A percentile compares a stretch with the other conserved stretches of the same genome.
phyloP scores from a whole-genome alignment of 352 stramenopile genomes.

The Phytophthora cactorum region DNA sequence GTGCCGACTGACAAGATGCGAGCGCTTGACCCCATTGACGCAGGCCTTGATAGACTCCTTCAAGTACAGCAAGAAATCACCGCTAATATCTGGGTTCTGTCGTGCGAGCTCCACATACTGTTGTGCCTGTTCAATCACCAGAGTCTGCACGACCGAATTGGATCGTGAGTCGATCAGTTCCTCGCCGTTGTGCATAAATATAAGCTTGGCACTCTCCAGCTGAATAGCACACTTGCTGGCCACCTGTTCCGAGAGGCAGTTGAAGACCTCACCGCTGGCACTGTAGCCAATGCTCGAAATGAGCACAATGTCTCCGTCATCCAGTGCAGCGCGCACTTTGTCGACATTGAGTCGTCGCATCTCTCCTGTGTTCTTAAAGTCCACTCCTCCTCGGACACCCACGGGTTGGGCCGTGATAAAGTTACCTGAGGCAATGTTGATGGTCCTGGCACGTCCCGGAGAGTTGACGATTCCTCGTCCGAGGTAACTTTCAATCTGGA shows the following conservation, averaged over 20 bases:
- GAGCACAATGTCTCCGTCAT: conserved; percentile 96
- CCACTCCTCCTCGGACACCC: conserved; percentile 85
- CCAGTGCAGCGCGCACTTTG: conserved; percentile 92
- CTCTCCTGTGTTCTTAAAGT: conserved; percentile 93
- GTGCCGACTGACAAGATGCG: conserved; percentile 87
- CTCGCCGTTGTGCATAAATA: conserved; percentile 91
- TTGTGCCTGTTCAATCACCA: conserved; percentile 84
- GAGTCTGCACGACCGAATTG: conserved; percentile 78
- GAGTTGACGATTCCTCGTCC: conserved; percentile 88
- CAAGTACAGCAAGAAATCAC: conserved; percentile 84
- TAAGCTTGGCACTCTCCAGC: conserved; percentile 86
- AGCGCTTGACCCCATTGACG: conserved; percentile 84
- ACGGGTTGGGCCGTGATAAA: conserved; percentile 95
- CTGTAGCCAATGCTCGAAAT: conserved; percentile 97
- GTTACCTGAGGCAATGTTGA: conserved; percentile 97
- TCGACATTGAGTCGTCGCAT: conserved; percentile 93
- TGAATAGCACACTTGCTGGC: conserved; percentile 89
- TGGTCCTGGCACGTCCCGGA: conserved; percentile 62
- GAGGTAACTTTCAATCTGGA: conserved; percentile 90
- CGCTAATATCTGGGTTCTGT: conserved; percentile 63
- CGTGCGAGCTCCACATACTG: conserved; percentile 79
- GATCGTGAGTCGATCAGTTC: conserved; percentile 85
- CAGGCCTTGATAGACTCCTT: conserved; percentile 87
- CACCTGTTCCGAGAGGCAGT: conserved; percentile 90
- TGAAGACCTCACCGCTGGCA: conserved; percentile 94